These are phyloP conservation scores for Cynanchum wilfordii DNA, from an alignment of 257 asterid genomes.

Conservation along the genomic window DNA sequence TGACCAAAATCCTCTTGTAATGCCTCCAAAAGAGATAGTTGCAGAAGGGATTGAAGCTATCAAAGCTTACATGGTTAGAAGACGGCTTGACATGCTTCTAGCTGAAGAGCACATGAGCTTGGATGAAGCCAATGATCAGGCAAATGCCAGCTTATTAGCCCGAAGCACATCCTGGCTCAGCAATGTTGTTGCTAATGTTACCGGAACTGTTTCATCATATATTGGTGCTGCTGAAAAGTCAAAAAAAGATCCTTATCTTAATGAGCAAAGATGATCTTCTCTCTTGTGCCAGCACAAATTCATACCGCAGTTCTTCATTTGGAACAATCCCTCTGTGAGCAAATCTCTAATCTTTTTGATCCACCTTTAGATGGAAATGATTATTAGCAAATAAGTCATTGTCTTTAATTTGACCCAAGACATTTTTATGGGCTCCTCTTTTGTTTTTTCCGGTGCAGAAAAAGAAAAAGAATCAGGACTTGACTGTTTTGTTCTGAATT, in stretches of 20 bases:
- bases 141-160: conserved; percentile 32
- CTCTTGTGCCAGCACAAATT: neutral
- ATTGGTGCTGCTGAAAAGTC: conserved; percentile 40
- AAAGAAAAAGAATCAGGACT: neutral
- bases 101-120: conserved; percentile 44
- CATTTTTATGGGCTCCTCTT: neutral
- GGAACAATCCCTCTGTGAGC: neutral
- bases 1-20: conserved; percentile 72
- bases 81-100: conserved; percentile 49
- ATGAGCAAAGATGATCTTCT: conserved; percentile 51
- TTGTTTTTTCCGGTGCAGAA: too few relatives aligned
- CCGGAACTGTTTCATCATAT: conserved; percentile 55
- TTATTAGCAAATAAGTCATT: neutral
- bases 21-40: conserved; percentile 74
- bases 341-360: neutral
- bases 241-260: conserved; percentile 52
- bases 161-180: conserved; percentile 81
- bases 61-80: conserved; percentile 54
- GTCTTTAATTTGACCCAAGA: neutral
- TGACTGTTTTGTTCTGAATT: conserved; percentile 1
- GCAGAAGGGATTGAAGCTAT: conserved; percentile 62
- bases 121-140: conserved; percentile 33
- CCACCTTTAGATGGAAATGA: conserved; percentile 1
- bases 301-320: neutral
- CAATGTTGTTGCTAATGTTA: conserved; percentile 42